Evolutionary conservation across 495 filamentous ascomycete species (phyloP).

Genomic region (Talaromyces borbonicus): DNA sequence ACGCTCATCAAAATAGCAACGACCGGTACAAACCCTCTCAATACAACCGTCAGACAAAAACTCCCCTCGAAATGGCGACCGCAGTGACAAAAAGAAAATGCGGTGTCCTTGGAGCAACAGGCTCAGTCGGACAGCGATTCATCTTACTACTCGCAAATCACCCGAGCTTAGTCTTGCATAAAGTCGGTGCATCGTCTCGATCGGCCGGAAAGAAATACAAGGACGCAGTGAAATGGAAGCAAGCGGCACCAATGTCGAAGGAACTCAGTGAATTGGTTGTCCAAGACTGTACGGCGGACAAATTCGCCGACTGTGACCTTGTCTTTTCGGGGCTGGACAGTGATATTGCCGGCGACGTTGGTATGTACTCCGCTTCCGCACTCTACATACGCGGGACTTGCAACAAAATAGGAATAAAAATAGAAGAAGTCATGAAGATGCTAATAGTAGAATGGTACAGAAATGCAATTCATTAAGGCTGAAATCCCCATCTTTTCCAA

Average conservation of each 20-base stretch:
- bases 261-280: slow-evolving; percentile 59
- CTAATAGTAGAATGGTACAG: slow-evolving; percentile 23
- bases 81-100: slow-evolving; percentile 3
- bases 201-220: slow-evolving; percentile 77
- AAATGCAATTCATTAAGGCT: slow-evolving; percentile 69
- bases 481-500: slow-evolving; percentile 80
- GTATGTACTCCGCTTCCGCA: slow-evolving; percentile 23
- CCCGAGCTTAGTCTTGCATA: slow-evolving; percentile 63
- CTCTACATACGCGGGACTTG: no score
- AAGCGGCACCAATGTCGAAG: slow-evolving; percentile 60
- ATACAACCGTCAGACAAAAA: background rate
- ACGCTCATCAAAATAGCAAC: background rate
- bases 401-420: no score
- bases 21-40: background rate
- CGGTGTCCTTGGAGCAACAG: slow-evolving; percentile 41
- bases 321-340: slow-evolving; percentile 82
- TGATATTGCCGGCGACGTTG: slow-evolving; percentile 71
- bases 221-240: slow-evolving; percentile 80
- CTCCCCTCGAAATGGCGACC: no score
- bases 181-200: slow-evolving; percentile 67
- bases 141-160: slow-evolving; percentile 73
- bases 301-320: slow-evolving; percentile 78
- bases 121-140: slow-evolving; percentile 79
- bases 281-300: slow-evolving; percentile 60
- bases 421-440: no score